Evolutionary conservation across 1,139 yeast species (phyloP), one percentile per base, ranked within the genome.

Genomic region (Arxiozyma heterogenica): DNA sequence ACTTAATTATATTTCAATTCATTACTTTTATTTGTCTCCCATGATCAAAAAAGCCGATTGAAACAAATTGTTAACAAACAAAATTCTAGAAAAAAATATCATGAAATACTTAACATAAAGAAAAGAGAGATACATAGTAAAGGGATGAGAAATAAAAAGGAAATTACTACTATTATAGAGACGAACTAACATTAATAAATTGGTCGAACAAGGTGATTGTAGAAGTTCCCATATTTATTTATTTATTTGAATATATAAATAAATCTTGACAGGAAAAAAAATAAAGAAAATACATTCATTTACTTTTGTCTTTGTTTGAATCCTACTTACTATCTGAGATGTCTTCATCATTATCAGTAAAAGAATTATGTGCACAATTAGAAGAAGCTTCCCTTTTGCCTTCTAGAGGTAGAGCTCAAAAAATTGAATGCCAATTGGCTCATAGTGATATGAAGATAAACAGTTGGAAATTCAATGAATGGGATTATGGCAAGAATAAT

Each of bases 381-480:
- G 72, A 72, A 44, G 58, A 53, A 7, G 69, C 72, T 12, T 53
- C 69, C 0, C 51, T 53, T 7, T 50, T 59, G 34, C 54, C 59
- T 1, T 67, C 65, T 9, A 67, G 70, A 52, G 80, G 80, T 0
- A 69, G 64, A 42, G 75, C 77, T 1, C 64, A 59, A 54, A 73
- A 68, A 53, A 63, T 64, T 27, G 60, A 60, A 1, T 73, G 73
- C 58, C 59, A 64, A 8, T 56, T 75, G 4, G 58, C 63, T 38
- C 65, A 68, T 45, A 61, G 73, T 9, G 62, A 65, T 23, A 59
- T 60, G 11, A 61, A 63, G 15, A 64, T 77, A 1, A 58, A 62
- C 15, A 72, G 80, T 53, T 91, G 98, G 98, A 86, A 83, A 68
- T 89, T 89, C 70, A 81, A 83, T 55, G 98, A 91, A 62, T 90